A percentile compares a stretch with the other conserved stretches of the same genome.
Evolutionary conservation across 116 monocot genomes (phyloP).

Genomic region (Iris pallida): DNA sequence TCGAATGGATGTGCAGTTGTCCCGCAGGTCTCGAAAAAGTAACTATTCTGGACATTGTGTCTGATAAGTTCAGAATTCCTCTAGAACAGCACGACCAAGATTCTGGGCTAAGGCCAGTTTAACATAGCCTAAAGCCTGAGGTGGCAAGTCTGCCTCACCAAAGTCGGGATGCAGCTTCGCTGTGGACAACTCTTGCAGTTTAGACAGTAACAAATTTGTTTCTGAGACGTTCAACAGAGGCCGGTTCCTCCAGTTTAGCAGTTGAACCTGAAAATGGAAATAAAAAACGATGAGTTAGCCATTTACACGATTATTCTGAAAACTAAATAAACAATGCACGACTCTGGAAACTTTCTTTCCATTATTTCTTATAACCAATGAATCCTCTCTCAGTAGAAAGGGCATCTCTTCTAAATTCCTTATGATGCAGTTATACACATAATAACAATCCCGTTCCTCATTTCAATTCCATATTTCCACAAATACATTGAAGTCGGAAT

Average conservation of each 20-base stretch:
- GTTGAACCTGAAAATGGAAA: conserved; percentile 47
- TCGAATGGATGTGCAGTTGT: too few relatives aligned
- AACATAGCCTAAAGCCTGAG: conserved; percentile 44
- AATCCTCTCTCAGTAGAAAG: neutral
- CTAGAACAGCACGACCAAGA: conserved; percentile 72
- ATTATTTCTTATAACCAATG: neutral
- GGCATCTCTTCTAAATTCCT: neutral
- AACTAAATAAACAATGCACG: neutral
- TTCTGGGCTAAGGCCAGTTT: conserved; percentile 73
- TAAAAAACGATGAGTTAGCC: neutral
- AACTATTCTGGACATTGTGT: too few relatives aligned
- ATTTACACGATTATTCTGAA: neutral
- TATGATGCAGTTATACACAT: neutral
- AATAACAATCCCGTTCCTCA: too few relatives aligned
- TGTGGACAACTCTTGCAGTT: conserved; percentile 80
- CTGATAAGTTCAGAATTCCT: conserved; percentile 26
- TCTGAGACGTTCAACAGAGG: conserved; percentile 65
- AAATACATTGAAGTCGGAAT: too few relatives aligned
- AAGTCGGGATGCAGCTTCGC: conserved; percentile 70
- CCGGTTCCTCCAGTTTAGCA: conserved; percentile 62
- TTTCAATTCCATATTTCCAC: too few relatives aligned
- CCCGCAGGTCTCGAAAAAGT: too few relatives aligned
- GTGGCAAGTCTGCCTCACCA: conserved; percentile 25
- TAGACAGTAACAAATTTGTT: conserved; percentile 67
- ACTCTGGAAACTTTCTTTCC: neutral